Evolutionary conservation across 2,329 filamentous ascomycete species (phyloP).

Genomic region (Fusarium citri): DNA sequence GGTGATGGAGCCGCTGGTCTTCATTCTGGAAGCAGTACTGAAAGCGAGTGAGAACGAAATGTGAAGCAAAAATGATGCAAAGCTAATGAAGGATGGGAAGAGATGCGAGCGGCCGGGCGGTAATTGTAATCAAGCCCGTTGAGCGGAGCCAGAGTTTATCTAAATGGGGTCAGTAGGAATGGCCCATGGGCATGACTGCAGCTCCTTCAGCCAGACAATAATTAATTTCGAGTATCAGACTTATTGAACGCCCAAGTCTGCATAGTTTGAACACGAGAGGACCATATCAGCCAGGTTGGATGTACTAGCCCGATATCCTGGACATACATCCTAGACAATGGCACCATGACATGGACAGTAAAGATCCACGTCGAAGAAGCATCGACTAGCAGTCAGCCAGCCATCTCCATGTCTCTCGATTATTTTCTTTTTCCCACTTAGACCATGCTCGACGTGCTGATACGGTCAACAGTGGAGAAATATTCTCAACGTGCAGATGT

Average conservation of each 20-base stretch:
- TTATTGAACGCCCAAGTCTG: constrained; percentile 21
- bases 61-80: neutral
- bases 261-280: constrained; percentile 42
- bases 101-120: constrained; percentile 13
- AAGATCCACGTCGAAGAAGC: constrained; percentile 11
- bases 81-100: constrained; percentile 23
- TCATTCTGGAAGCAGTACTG: constrained; percentile 29
- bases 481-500: neutral
- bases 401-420: constrained; percentile 13
- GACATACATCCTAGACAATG: constrained; percentile 14
- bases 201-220: constrained; percentile 10
- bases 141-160: constrained; percentile 40
- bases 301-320: constrained; percentile 14
- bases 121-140: constrained; percentile 5
- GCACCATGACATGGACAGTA: neutral
- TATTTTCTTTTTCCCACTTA: constrained; percentile 14
- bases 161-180: constrained; percentile 24
- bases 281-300: constrained; percentile 7
- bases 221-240: neutral
- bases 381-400: constrained; percentile 13
- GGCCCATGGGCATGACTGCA: constrained; percentile 23
- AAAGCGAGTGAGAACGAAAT: neutral
- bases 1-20: constrained; percentile 20
- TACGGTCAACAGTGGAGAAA: neutral
- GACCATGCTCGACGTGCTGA: neutral